Conservation (phyloP, 2,329 filamentous ascomycete species). For the Fusarium tupiense region DNA sequence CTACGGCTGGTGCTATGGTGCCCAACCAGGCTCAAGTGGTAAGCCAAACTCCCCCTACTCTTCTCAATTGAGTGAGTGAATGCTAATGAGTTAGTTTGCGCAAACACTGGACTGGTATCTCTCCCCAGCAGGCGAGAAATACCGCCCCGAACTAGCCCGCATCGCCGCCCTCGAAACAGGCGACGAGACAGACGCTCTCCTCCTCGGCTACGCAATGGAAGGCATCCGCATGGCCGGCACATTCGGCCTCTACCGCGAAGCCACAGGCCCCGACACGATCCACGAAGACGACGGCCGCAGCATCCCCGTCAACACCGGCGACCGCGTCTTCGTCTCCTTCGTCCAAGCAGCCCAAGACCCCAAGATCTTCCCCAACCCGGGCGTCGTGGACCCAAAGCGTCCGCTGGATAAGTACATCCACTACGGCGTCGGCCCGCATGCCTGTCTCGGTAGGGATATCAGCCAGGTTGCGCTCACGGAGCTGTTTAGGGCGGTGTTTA, state of each 20-base stretch:
- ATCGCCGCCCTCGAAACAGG: constrained; percentile 65
- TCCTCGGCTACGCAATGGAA: constrained; percentile 77
- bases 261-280: constrained; percentile 56
- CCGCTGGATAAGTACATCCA: constrained; percentile 72
- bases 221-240: constrained; percentile 74
- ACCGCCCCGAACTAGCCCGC: constrained; percentile 69
- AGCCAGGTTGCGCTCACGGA: constrained; percentile 71
- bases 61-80: neutral
- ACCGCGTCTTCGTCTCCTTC: constrained; percentile 72
- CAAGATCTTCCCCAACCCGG: constrained; percentile 68
- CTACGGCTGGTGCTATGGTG: constrained; percentile 72
- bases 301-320: constrained; percentile 63
- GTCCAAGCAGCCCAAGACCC: constrained; percentile 65
- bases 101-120: constrained; percentile 80
- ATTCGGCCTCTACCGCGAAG: constrained; percentile 68
- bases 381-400: constrained; percentile 69
- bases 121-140: constrained; percentile 60
- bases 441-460: constrained; percentile 69
- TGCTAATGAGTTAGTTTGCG: constrained; percentile 64
- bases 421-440: constrained; percentile 70
- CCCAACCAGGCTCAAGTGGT: constrained; percentile 76
- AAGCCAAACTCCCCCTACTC: constrained; percentile 45
- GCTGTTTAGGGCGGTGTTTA: constrained; percentile 74
- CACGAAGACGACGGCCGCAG: constrained; percentile 61
- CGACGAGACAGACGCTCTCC: constrained; percentile 67